Evolutionary conservation across 2,329 filamentous ascomycete genomes (phyloP).

Genomic region (Anthostomella pinea): DNA sequence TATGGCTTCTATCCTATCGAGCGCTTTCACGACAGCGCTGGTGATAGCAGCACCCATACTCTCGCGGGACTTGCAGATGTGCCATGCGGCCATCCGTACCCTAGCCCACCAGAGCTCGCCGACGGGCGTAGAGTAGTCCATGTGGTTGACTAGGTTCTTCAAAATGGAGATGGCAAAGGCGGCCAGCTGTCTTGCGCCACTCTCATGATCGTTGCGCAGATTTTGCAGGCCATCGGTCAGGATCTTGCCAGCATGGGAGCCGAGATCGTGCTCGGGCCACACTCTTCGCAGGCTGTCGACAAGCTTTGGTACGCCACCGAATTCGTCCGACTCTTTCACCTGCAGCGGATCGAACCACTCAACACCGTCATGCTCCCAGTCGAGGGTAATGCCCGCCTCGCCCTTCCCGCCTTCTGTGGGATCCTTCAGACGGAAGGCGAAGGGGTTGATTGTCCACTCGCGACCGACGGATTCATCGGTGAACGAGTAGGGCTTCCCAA

Average conservation of each 20-base stretch:
- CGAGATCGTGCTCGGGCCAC: conserved; percentile 55
- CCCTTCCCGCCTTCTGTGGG: conserved; percentile 34
- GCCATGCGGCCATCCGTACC: conserved; percentile 57
- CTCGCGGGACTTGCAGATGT: conserved; percentile 63
- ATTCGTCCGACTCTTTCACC: conserved; percentile 43
- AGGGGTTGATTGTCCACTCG: conserved; percentile 62
- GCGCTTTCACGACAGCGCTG: conserved; percentile 43
- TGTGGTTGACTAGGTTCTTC: conserved; percentile 40
- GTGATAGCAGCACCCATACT: conserved; percentile 63
- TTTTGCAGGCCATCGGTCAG: conserved; percentile 45
- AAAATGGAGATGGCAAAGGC: conserved; percentile 50
- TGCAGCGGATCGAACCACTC: conserved; percentile 54
- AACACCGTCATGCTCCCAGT: conserved; percentile 62
- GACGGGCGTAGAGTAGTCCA: conserved; percentile 24
- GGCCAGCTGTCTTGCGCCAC: conserved; percentile 58
- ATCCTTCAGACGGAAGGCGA: conserved; percentile 52
- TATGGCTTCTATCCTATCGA: conserved; percentile 38
- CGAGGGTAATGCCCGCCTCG: conserved; percentile 48
- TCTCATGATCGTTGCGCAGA: conserved; percentile 55
- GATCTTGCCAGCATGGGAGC: conserved; percentile 40
- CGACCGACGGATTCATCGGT: conserved; percentile 49
- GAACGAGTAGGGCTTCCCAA: conserved; percentile 59
- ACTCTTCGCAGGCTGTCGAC: conserved; percentile 57
- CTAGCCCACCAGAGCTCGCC: conserved; percentile 52
- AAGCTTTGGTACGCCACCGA: conserved; percentile 55